Percentiles rank a stretch among this genome's conserved stretches.
phyloP scores from a whole-genome alignment of 352 stramenopile genomes.

The Globisporangium radiosum region DNA sequence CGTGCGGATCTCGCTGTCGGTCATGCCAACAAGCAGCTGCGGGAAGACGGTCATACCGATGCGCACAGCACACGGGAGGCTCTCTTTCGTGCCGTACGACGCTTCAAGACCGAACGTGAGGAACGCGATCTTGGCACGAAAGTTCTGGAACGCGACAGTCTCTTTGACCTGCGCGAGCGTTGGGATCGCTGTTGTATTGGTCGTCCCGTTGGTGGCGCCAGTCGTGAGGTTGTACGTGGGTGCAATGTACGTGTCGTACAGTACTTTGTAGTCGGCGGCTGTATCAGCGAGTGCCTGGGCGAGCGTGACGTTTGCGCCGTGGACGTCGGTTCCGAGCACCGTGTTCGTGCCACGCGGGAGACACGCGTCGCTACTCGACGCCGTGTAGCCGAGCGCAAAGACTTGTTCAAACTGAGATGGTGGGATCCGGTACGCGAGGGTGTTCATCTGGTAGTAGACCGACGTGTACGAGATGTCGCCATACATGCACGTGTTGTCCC shows the following conservation, averaged over 20 bases:
- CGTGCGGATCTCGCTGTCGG: constrained; percentile 33
- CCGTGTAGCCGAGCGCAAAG: constrained; percentile 50
- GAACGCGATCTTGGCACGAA: constrained; percentile 48
- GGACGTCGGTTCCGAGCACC: constrained; percentile 34
- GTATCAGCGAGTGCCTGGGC: constrained; percentile 22
- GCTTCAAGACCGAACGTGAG: constrained; percentile 37
- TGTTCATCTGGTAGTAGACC: constrained; percentile 52
- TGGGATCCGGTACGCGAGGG: constrained; percentile 40
- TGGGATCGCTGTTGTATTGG: constrained; percentile 5
- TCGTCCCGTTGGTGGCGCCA: constrained; percentile 1
- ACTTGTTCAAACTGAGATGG: constrained; percentile 32
- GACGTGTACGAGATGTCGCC: constrained; percentile 65
- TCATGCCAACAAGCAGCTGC: constrained; percentile 51
- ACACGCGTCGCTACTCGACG: constrained; percentile 37
- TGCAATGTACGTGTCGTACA: constrained; percentile 49
- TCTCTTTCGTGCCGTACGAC: constrained; percentile 36
- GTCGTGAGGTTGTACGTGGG: constrained; percentile 36
- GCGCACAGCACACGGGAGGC: constrained; percentile 25
- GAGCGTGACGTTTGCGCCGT: constrained; percentile 36
- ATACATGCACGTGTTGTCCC: constrained; percentile 67
- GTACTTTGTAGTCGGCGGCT: constrained; percentile 37
- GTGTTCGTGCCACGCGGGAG: constrained; percentile 34
- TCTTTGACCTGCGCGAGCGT: constrained; percentile 31
- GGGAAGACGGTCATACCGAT: constrained; percentile 58
- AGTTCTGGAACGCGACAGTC: constrained; percentile 44